Evolutionary conservation across 2,329 filamentous ascomycete genomes (phyloP), one percentile per base, ranked within the genome.

Genomic region (Monascus ruber): DNA sequence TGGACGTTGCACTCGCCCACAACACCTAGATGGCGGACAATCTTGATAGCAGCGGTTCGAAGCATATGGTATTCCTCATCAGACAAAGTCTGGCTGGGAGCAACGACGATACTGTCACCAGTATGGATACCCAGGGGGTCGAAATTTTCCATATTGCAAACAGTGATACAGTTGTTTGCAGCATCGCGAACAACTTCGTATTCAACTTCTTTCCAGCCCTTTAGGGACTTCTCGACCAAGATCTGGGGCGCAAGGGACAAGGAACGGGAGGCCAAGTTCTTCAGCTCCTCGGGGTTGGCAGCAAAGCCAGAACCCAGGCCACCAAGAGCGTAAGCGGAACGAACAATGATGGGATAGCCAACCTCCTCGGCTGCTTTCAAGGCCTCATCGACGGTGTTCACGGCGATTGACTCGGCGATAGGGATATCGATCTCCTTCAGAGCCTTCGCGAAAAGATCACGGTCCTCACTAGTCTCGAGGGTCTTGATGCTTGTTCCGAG

Each of bases 61-160:
- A 98, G 85, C 91, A 98, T 96, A 72, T 98, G 88, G 64, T 96
- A 98, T 66, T 98, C 91, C 71, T 96, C 91, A 54, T 98, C 91
- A 57, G 85, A 94, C 56, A 98, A 73, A 24, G 91, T 98, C 70
- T 98, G 91, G 68, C 84, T 91, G 36, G 91, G 91, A 32, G 91
- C 91, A 44, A 96, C 89, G 47, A 98, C 91, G 55, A 98, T 98
- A 54, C 88, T 95, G 72, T 98, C 91, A 69, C 91, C 91, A 35
- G 91, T 98, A 68, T 98, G 91, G 40, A 94, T 93, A 57, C 91
- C 91, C 31, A 98, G 78, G 48, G 91, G 91, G 59, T 96, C 91
- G 55, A 96, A 96, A 74, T 96, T 96, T 66, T 94, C 86, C 85
- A 93, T 93, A 71, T 93, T 96, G 74, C 89, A 96, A 52, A 96